Evolutionary conservation across 1,284 basidiomycete species (phyloP).

Genomic region (Marasmius fiardii): DNA sequence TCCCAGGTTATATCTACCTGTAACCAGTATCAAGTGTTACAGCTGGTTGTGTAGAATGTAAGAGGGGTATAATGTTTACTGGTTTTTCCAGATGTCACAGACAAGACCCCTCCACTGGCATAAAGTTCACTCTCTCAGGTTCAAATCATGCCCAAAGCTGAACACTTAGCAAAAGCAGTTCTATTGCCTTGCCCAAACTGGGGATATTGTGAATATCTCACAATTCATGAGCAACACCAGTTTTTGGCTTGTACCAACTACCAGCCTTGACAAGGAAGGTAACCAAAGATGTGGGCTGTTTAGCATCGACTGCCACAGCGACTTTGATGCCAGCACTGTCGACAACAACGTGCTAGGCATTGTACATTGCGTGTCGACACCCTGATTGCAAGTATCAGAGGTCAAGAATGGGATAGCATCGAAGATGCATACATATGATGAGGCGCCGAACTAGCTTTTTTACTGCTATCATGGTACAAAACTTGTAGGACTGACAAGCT

Average conservation of each 20-base stretch:
- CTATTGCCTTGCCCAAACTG: neutral
- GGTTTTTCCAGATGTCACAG: too few species aligned
- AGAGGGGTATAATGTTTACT: too few species aligned
- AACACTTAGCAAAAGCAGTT: slow-evolving; percentile 57
- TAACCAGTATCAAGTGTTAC: too few species aligned
- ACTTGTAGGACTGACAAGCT: too few species aligned
- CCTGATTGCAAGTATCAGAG: slow-evolving; percentile 56
- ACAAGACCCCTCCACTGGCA: slow-evolving; percentile 92
- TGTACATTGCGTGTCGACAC: slow-evolving; percentile 54
- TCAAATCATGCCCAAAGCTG: slow-evolving; percentile 87
- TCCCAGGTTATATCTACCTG: too few species aligned
- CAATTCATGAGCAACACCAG: slow-evolving; percentile 87
- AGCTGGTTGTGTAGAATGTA: too few species aligned
- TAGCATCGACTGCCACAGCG: slow-evolving; percentile 78
- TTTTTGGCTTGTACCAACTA: slow-evolving; percentile 79
- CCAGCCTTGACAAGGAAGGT: slow-evolving; percentile 92
- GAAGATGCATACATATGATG: too few species aligned
- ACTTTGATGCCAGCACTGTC: slow-evolving; percentile 82
- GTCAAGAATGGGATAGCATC: neutral
- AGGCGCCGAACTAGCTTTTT: too few species aligned
- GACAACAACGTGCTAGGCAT: slow-evolving; percentile 63
- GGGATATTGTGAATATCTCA: slow-evolving; percentile 30
- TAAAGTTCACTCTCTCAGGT: slow-evolving; percentile 94
- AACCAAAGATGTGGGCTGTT: slow-evolving; percentile 79
- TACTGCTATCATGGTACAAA: too few species aligned